These are phyloP conservation scores for Microbotryum intermedium DNA, from an alignment of 1,284 basidiomycete species.

Conservation along the genomic window DNA sequence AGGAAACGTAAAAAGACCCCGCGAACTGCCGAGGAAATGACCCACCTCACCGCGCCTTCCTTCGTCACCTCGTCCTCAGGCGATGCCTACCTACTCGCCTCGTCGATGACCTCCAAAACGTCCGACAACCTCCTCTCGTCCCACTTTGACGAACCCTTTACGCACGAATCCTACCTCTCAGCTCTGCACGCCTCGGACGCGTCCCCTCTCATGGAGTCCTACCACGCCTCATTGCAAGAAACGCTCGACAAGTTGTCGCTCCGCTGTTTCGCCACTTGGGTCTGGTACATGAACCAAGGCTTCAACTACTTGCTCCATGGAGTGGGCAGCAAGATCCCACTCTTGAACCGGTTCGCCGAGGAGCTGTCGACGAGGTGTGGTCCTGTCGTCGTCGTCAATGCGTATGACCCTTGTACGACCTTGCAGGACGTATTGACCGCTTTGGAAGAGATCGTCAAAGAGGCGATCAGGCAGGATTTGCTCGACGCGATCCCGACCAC, in stretches of 20 bases:
- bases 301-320: constrained; percentile 83
- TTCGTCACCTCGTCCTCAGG: constrained; percentile 47
- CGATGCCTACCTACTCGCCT: constrained; percentile 70
- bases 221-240: constrained; percentile 31
- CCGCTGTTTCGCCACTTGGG: constrained; percentile 54
- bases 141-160: constrained; percentile 16
- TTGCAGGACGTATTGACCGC: constrained; percentile 61
- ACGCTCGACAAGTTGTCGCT: constrained; percentile 38
- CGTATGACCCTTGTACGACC: constrained; percentile 59
- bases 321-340: constrained; percentile 67
- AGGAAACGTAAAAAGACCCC: no score
- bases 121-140: constrained; percentile 48
- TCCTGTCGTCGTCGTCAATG: constrained; percentile 70
- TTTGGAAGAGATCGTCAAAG: constrained; percentile 46
- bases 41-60: constrained; percentile 16
- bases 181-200: constrained; percentile 46
- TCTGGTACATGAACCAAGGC: constrained; percentile 62
- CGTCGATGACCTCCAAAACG: constrained; percentile 56
- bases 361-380: constrained; percentile 41
- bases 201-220: constrained; percentile 13
- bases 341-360: constrained; percentile 64
- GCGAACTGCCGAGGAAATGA: no score
- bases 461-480: neutral
- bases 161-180: constrained; percentile 60
- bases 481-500: neutral